Evolutionary conservation across 2,329 filamentous ascomycete species (phyloP).

Genomic region (Macrophomina pseudophaseolina): DNA sequence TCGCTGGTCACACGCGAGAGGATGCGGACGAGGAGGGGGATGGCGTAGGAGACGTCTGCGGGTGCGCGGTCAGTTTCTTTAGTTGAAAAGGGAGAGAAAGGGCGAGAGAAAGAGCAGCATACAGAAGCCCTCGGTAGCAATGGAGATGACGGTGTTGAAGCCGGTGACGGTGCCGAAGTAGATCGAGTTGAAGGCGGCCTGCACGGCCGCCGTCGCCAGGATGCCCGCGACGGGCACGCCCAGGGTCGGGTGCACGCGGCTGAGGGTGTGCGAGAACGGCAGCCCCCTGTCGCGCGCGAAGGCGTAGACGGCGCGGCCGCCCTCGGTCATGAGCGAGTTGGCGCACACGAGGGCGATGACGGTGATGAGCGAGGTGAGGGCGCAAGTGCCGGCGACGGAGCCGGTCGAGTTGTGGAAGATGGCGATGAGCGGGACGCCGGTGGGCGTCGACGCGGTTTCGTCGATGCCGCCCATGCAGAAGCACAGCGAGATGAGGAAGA

Average conservation of each 20-base stretch:
- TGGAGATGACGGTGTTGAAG: constrained; percentile 62
- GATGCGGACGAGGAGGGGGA: constrained; percentile 59
- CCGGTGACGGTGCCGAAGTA: constrained; percentile 62
- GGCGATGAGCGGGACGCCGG: constrained; percentile 59
- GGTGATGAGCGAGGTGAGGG: constrained; percentile 53
- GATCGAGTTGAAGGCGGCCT: constrained; percentile 60
- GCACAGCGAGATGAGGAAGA: constrained; percentile 56
- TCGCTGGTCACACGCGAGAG: constrained; percentile 52
- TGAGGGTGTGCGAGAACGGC: constrained; percentile 55
- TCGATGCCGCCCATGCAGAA: constrained; percentile 60
- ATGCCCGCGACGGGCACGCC: constrained; percentile 58
- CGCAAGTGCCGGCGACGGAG: constrained; percentile 52
- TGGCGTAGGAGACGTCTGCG: constrained; percentile 60
- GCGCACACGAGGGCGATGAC: constrained; percentile 55
- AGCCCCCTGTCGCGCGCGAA: constrained; percentile 60
- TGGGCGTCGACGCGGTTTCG: constrained; percentile 50
- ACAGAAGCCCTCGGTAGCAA: constrained; percentile 61
- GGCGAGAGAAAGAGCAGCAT: neutral
- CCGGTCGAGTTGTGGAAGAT: constrained; percentile 58
- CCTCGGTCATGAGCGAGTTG: constrained; percentile 55
- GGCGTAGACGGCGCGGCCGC: constrained; percentile 53
- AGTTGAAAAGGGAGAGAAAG: no score
- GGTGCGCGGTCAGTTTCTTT: constrained; percentile 30
- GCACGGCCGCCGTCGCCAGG: constrained; percentile 53
- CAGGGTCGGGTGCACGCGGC: constrained; percentile 52